phyloP scores from a whole-genome alignment of 2,329 filamentous ascomycete genomes.

The Penicillium aurantiogriseum region DNA sequence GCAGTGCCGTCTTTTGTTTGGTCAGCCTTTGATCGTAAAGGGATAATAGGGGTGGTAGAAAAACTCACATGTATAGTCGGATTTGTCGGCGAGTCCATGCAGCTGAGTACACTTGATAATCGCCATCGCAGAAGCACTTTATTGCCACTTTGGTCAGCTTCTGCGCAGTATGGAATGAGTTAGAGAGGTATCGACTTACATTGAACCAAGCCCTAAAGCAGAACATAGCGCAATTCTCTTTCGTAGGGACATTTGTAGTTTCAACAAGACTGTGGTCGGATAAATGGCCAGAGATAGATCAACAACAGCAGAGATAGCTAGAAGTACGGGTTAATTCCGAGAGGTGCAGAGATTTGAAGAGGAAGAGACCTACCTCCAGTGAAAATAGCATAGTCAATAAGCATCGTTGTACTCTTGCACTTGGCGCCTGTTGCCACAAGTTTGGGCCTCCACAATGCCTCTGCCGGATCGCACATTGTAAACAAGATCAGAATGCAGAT shows the following conservation, averaged over 20 bases:
- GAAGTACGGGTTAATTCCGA: not conserved
- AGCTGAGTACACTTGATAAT: slow-evolving; percentile 37
- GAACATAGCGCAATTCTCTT: slow-evolving; percentile 14
- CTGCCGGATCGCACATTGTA: slow-evolving; percentile 44
- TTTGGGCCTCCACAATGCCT: slow-evolving; percentile 41
- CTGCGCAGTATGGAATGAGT: not conserved
- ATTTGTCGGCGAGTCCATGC: slow-evolving; percentile 24
- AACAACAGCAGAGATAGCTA: slow-evolving; percentile 32
- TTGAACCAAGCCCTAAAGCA: slow-evolving; percentile 31
- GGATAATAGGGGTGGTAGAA: not conserved
- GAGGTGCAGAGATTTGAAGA: not conserved
- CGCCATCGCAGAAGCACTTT: slow-evolving; percentile 33
- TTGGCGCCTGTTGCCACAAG: slow-evolving; percentile 29
- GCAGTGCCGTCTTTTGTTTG: slow-evolving; percentile 33
- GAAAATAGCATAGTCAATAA: slow-evolving; percentile 44
- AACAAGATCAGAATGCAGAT: slow-evolving; percentile 44
- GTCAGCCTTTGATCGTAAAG: not conserved
- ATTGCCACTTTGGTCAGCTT: not conserved
- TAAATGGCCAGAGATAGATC: slow-evolving; percentile 38
- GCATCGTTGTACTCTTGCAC: slow-evolving; percentile 37
- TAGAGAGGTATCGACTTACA: slow-evolving; percentile 20
- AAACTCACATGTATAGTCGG: slow-evolving; percentile 33
- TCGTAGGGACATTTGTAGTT: slow-evolving; percentile 11
- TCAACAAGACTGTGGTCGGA: slow-evolving; percentile 22
- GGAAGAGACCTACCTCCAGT: slow-evolving; percentile 36